These are phyloP conservation scores for Abrus precatorius DNA, from an alignment of 306 rosid species.

Conservation along the genomic window DNA sequence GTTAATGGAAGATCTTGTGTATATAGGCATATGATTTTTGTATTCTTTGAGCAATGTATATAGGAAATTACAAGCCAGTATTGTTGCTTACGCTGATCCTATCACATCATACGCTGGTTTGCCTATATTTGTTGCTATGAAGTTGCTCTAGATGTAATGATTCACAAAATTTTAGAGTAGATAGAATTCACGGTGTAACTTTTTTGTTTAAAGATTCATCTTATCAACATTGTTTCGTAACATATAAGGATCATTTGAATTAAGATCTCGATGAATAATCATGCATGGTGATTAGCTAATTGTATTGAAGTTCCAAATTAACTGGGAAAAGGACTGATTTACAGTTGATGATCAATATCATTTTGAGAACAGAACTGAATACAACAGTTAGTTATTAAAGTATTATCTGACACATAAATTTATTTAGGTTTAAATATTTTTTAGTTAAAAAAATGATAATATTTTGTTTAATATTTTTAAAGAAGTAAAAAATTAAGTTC, in stretches of 20 bases:
- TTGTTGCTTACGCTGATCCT: constrained; percentile 46
- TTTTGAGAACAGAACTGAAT: too few species aligned
- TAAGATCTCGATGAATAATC: not conserved
- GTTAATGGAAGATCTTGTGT: constrained; percentile 49
- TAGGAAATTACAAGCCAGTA: constrained; percentile 56
- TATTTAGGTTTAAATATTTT: too few species aligned
- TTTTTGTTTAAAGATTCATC: constrained; percentile 4
- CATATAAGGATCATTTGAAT: constrained; percentile 12
- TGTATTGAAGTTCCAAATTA: too few species aligned
- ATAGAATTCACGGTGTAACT: constrained; percentile 9
- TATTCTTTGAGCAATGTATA: constrained; percentile 61
- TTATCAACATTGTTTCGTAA: constrained; percentile 12
- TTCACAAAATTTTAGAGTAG: not conserved
- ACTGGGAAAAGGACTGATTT: not conserved
- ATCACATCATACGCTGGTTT: constrained; percentile 25
- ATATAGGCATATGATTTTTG: constrained; percentile 48
- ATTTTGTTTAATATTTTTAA: too few species aligned
- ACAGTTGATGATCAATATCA: not conserved
- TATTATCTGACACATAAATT: too few species aligned
- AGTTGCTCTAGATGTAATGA: constrained; percentile 31
- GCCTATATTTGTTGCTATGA: constrained; percentile 38
- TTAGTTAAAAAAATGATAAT: too few species aligned
- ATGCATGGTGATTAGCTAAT: too few species aligned
- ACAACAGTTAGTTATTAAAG: too few species aligned
- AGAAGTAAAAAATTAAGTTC: too few species aligned